Evolutionary conservation across 2,329 filamentous ascomycete species (phyloP).

Genomic region (Diaporthe ilicicola): DNA sequence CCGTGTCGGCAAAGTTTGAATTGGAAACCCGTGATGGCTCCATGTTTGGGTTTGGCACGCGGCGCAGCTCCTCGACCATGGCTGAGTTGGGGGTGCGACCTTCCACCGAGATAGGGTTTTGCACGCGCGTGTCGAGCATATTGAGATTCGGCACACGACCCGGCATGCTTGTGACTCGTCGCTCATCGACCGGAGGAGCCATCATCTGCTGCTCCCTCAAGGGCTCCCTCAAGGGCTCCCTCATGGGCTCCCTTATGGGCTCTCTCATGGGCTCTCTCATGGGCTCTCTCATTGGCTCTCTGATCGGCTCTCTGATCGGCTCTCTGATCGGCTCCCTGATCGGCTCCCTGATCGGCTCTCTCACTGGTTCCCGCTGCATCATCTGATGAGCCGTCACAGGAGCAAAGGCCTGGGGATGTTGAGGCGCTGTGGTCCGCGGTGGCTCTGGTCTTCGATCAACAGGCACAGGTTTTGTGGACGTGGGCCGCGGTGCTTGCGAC

Average conservation of each 20-base stretch:
- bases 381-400: constrained; percentile 34
- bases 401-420: constrained; percentile 44
- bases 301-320: constrained; percentile 1
- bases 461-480: constrained; percentile 48
- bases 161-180: constrained; percentile 49
- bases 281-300: background rate
- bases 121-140: constrained; percentile 22
- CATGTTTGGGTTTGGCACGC: constrained; percentile 27
- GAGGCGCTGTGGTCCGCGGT: constrained; percentile 47
- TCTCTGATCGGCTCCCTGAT: constrained; percentile 10
- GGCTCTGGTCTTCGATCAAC: constrained; percentile 53
- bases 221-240: constrained; percentile 14
- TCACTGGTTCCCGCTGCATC: constrained; percentile 27
- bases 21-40: constrained; percentile 28
- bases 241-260: background rate
- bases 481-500: constrained; percentile 47
- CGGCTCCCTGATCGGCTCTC: background rate
- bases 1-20: constrained; percentile 14
- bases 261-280: constrained; percentile 18
- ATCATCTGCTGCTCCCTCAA: constrained; percentile 28
- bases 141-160: constrained; percentile 42
- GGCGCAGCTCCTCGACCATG: constrained; percentile 26
- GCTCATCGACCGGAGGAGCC: constrained; percentile 47
- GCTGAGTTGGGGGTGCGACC: constrained; percentile 21
- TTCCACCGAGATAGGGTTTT: background rate